Base-by-base conservation (phyloP, 2,329 filamentous ascomycete species). In the Apiospora hydei region DNA sequence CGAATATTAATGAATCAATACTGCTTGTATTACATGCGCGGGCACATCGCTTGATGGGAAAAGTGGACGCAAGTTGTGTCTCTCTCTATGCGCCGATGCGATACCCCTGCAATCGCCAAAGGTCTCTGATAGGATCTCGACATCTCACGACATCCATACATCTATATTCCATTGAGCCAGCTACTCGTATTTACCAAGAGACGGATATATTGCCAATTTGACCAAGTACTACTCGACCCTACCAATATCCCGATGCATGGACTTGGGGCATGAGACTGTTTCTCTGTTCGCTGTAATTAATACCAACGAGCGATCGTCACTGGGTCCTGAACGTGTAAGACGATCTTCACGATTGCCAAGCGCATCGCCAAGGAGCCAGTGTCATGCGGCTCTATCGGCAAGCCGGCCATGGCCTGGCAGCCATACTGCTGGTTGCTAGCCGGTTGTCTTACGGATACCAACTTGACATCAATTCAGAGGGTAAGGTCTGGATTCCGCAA, bases 391-490 rank as follows among this genome's bases (percentile, higher is more conserved):
- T 69, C 44, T 71, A 72, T 24, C 72, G 75, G 72, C 76, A 73
- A 67, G 74, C 74, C 69, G 75, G 75, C 47, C 71, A 69, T 69
- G 73, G 74, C 57, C 41, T 73, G 53, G 73, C 72, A 69, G 70
- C 73, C 64, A 77, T 72, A 73, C 61, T 75, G 57, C 70, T 76
- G 67, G 71, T 75, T 47, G 64, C 67, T 44, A 41, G 67, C 46
- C 71, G 66, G 53, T 51, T 73, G 61, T 72, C 69, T 70, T 57
- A 71, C 34, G 72, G 77, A 44, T 80, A 81, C 70, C 73, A 78
- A 21, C 75, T 81, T 11, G 74, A 80, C 57, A 72, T 77, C 24
- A 38, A 75, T 10, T 81, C 79, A 70, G 70, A 73, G 51, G 76
- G 79, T 80, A 61, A n/a, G 43, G 10, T n/a, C 11, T 4, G 34